Percentiles rank a stretch among this genome's conserved stretches.
Conservation (phyloP, 2,329 filamentous ascomycete genomes). For the Pseudogymnoascus sp. region DNA sequence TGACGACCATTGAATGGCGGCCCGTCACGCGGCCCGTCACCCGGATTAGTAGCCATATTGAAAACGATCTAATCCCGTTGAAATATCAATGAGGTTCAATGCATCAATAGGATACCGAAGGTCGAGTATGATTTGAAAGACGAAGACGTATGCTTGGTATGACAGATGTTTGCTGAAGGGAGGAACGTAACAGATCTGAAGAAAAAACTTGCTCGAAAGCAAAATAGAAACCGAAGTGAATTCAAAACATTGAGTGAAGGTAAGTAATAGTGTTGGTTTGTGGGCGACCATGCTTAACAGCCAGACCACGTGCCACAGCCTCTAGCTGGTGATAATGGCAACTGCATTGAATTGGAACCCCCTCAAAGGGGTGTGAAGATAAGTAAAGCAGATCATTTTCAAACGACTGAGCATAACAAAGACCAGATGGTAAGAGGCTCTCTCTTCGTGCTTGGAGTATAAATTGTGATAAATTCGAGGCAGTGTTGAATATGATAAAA, state of each 20-base stretch:
- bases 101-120: not conserved
- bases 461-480: not conserved
- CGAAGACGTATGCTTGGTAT: not conserved
- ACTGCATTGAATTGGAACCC: not conserved
- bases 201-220: not conserved
- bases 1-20: not conserved
- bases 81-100: not conserved
- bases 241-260: not conserved
- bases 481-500: not conserved
- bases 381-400: not conserved
- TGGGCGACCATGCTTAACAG: not conserved
- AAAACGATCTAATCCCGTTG: not conserved
- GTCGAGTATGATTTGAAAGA: not conserved
- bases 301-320: not conserved
- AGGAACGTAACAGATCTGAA: not conserved
- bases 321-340: not conserved
- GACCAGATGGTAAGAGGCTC: not conserved
- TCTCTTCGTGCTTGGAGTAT: not conserved
- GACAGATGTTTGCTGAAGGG: not conserved
- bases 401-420: not conserved
- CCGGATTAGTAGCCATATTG: not conserved
- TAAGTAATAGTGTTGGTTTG: not conserved
- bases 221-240: not conserved
- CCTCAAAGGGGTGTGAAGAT: not conserved
- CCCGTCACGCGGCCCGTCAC: not conserved